A percentile compares a stretch with the other conserved stretches of the same genome.
phyloP scores from a whole-genome alignment of 2,329 filamentous ascomycete species.

The Cylindrodendrum hubeiense region DNA sequence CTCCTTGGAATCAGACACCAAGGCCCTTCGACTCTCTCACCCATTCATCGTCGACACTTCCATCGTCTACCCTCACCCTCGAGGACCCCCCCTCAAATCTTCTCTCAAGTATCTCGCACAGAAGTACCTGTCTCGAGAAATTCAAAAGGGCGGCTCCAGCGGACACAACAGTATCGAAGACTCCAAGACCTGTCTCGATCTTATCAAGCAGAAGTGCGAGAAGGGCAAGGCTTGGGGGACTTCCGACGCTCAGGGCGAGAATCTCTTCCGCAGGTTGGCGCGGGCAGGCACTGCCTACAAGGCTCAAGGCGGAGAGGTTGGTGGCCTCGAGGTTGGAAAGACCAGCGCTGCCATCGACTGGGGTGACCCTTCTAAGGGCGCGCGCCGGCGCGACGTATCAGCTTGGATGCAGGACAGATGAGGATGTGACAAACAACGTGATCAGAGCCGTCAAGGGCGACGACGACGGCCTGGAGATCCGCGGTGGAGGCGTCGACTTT shows the following conservation, averaged over 20 bases:
- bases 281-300: slow-evolving; percentile 73
- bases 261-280: slow-evolving; percentile 86
- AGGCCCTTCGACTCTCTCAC: slow-evolving; percentile 86
- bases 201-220: slow-evolving; percentile 96
- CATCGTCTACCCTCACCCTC: slow-evolving; percentile 89
- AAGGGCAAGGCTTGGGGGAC: slow-evolving; percentile 90
- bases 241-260: slow-evolving; percentile 83
- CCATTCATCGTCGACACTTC: slow-evolving; percentile 95
- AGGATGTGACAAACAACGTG: slow-evolving; percentile 67
- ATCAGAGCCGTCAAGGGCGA: slow-evolving; percentile 72
- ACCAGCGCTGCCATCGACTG: slow-evolving; percentile 87
- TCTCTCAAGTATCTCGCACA: slow-evolving; percentile 90
- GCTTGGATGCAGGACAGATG: slow-evolving; percentile 70
- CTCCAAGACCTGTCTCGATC: slow-evolving; percentile 88
- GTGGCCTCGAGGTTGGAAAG: slow-evolving; percentile 68
- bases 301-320: slow-evolving; percentile 68
- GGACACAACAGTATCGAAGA: slow-evolving; percentile 97
- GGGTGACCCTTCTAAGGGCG: slow-evolving; percentile 78
- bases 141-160: slow-evolving; percentile 80
- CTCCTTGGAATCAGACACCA: slow-evolving; percentile 86
- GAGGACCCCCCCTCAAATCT: slow-evolving; percentile 89
- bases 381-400: slow-evolving; percentile 67
- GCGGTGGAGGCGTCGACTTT: slow-evolving; percentile 73
- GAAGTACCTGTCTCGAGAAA: slow-evolving; percentile 87
- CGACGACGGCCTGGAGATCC: slow-evolving; percentile 67